Percentiles rank a stretch among this genome's conserved stretches.
phyloP scores from a whole-genome alignment of 2,329 filamentous ascomycete species.

The Botrytis sinoallii region DNA sequence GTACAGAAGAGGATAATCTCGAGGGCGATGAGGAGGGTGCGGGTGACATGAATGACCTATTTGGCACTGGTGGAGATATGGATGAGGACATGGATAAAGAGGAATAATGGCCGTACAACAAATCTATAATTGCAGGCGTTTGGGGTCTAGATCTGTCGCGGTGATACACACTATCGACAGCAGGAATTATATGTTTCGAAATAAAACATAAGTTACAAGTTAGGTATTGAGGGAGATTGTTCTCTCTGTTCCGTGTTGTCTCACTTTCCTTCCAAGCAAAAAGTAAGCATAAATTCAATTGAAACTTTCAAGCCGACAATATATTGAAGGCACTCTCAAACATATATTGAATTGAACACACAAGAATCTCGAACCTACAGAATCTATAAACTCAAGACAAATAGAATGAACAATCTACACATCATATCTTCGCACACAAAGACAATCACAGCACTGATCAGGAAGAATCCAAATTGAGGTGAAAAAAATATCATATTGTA shows the following conservation, averaged over 20 bases:
- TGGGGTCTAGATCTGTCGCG: background rate
- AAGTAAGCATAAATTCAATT: background rate
- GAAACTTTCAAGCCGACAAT: background rate
- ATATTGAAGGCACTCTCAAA: background rate
- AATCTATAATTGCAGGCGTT: conserved; percentile 25
- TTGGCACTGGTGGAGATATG: conserved; percentile 39
- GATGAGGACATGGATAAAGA: conserved; percentile 42
- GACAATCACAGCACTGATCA: background rate
- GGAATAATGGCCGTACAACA: conserved; percentile 35
- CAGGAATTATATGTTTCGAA: background rate
- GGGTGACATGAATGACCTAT: conserved; percentile 20
- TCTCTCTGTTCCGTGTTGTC: background rate
- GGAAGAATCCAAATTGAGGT: background rate
- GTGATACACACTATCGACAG: conserved; percentile 1
- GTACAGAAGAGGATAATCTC: conserved; percentile 39
- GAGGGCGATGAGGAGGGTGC: conserved; percentile 30
- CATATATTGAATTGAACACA: background rate
- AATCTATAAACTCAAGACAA: background rate
- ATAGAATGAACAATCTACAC: background rate
- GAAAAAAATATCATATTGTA: background rate
- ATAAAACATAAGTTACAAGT: background rate
- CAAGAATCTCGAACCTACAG: background rate
- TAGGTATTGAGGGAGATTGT: background rate
- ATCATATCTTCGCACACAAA: background rate
- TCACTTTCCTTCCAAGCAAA: background rate